Conservation (phyloP, 345 rosid species). For the Eucalyptus polyanthemos region DNA sequence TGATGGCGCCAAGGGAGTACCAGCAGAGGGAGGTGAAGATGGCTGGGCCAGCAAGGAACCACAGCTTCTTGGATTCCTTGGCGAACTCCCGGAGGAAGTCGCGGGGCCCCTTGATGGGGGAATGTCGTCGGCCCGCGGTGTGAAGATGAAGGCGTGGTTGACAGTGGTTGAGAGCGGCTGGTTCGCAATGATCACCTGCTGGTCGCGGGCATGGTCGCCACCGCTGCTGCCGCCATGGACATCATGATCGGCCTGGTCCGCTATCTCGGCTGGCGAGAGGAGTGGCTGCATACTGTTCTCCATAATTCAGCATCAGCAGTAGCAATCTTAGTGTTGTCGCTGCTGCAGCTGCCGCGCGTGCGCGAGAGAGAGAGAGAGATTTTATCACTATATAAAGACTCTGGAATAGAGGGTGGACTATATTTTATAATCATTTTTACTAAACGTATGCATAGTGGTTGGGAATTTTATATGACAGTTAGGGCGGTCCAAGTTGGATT, state of each 20-base stretch:
- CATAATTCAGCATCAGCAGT: not conserved
- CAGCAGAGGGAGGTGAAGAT: slow-evolving; percentile 74
- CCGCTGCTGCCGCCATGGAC: not conserved
- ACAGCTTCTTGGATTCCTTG: slow-evolving; percentile 49
- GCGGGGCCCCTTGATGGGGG: slow-evolving; percentile 33
- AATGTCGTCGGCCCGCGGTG: slow-evolving; percentile 39
- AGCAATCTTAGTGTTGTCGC: not conserved
- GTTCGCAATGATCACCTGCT: not conserved
- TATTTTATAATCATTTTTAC: not conserved
- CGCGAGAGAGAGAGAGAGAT: not conserved
- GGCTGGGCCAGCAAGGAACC: slow-evolving; percentile 94
- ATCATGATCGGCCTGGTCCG: not conserved
- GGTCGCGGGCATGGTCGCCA: not conserved
- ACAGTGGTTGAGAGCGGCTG: not conserved
- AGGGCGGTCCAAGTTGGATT: not conserved
- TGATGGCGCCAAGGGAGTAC: slow-evolving; percentile 86
- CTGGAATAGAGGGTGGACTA: not conserved
- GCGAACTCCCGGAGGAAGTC: slow-evolving; percentile 47
- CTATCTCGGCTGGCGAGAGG: not conserved
- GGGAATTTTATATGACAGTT: not conserved
- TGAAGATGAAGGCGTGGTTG: slow-evolving; percentile 14
- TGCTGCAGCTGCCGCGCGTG: not conserved
- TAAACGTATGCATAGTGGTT: not conserved
- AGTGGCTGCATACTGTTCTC: not conserved
- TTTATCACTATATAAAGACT: not conserved